phyloP scores from a whole-genome alignment of 2,329 filamentous ascomycete species.

The Byssochlamys sp. region DNA sequence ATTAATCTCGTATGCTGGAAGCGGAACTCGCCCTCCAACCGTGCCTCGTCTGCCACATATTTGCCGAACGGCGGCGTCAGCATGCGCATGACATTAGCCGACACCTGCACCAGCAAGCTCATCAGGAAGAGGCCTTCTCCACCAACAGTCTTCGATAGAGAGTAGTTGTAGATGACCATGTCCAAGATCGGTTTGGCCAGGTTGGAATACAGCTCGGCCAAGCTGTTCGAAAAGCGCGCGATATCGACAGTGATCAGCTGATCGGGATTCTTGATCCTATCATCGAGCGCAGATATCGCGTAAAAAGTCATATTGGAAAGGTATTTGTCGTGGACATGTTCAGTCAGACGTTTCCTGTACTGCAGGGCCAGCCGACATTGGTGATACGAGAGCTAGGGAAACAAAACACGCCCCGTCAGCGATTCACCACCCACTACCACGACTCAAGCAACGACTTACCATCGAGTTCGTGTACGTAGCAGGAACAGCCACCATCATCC shows the following conservation, averaged over 20 bases:
- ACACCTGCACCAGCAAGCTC: constrained; percentile 85
- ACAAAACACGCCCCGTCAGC: constrained; percentile 1
- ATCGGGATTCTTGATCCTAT: constrained; percentile 96
- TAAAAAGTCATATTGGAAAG: constrained; percentile 97
- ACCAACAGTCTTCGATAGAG: constrained; percentile 85
- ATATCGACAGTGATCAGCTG: constrained; percentile 96
- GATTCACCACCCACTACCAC: not conserved
- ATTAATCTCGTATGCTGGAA: constrained; percentile 92
- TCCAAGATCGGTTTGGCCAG: constrained; percentile 88
- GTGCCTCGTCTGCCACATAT: constrained; percentile 92
- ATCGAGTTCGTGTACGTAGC: constrained; percentile 98
- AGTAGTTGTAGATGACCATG: constrained; percentile 94
- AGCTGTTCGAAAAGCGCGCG: constrained; percentile 86
- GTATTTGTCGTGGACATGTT: constrained; percentile 89
- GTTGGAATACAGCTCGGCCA: constrained; percentile 93
- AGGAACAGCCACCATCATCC: constrained; percentile 94
- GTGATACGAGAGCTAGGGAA: constrained; percentile 75
- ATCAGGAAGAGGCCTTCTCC: constrained; percentile 93
- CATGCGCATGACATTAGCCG: constrained; percentile 83
- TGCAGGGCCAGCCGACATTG: constrained; percentile 88
- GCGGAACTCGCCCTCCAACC: constrained; percentile 88
- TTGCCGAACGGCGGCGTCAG: constrained; percentile 93
- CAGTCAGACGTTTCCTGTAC: constrained; percentile 87
- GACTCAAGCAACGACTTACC: constrained; percentile 46
- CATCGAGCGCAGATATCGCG: constrained; percentile 84